Evolutionary conservation across 192 early-diverging fungal species (phyloP), one percentile per base, ranked within the genome.

Genomic region (Glomus cerebriforme): DNA sequence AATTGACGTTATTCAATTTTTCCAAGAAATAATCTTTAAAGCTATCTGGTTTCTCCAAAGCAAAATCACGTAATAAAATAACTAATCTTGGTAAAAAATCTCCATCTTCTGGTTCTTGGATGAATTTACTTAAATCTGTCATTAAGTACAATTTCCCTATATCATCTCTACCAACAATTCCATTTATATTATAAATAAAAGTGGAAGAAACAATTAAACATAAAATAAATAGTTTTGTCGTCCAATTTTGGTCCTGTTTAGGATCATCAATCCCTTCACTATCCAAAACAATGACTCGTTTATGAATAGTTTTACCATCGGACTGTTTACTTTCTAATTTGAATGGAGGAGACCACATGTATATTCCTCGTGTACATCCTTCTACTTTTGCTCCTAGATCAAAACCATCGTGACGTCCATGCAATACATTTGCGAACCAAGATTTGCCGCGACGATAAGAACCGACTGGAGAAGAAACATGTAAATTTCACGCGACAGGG

Each of bases 141-240:
- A 78, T 78, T 26, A 78, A 31, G 3, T 67, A 68, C 60, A 78
- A 49, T 49, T 78, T 78, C 1, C 35, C 62, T 22, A 78, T 66
- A 58, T 78, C 76, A 12, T n/a, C 34, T n/a, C 29, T 59, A 17
- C 59, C 76, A 12, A 78, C 26, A 9, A 78, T 59, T 19, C 63
- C 76, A 54, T 78, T 67, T 9, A 78, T 67, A 8, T 78, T 78
- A 67, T 78, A 78, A 49, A 78, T 49, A 31, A 78, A 78, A 7
- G 64, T 47, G n/a, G 76, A 78, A 1, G 76, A 78, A 24, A 67
- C 22, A 24, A 39, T 45, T n/a, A 78, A 59, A 67, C 76, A 78
- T 49, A 78, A 54, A 66, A 78, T 39, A 13, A 78, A 78, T n/a
- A 78, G 34, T 32, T 78, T 78, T 3, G 64, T 78, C 7, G 62